Evolutionary conservation across 148 eudicot genomes (phyloP).

Genomic region (Dysphania ambrosioides): DNA sequence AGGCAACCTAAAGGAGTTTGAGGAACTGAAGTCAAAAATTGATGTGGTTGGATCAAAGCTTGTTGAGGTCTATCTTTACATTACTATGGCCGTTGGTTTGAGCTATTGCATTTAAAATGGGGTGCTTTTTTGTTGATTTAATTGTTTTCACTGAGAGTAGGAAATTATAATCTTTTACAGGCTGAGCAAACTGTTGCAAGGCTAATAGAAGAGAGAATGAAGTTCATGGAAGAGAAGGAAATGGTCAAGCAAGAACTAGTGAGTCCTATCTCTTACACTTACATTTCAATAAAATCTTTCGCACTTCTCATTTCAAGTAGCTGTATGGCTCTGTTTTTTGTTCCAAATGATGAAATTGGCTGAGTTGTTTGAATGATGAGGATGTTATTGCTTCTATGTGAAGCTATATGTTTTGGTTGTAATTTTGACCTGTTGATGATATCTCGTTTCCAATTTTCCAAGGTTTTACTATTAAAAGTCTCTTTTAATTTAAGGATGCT

Average conservation of each 20-base stretch:
- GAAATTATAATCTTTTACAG: conserved; percentile 30
- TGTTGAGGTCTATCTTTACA: conserved; percentile 42
- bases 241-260: conserved; percentile 52
- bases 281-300: neutral
- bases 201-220: conserved; percentile 45
- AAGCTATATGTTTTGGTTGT: neutral
- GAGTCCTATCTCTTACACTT: conserved; percentile 18
- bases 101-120: neutral
- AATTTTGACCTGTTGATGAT: neutral
- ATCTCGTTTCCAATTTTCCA: neutral
- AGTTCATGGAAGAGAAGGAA: conserved; percentile 43
- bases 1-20: conserved; percentile 28
- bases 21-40: conserved; percentile 48
- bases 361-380: too few relatives aligned
- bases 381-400: too few relatives aligned
- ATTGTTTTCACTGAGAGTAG: neutral
- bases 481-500: neutral
- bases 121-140: neutral
- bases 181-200: conserved; percentile 43
- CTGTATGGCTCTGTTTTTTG: too few relatives aligned
- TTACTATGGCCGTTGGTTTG: neutral
- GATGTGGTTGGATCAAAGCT: conserved; percentile 41
- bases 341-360: neutral
- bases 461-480: neutral
- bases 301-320: neutral